Evolutionary conservation across 2,329 filamentous ascomycete genomes (phyloP), one percentile per base, ranked within the genome.

Genomic region (Iodosphaeria phyllophila): DNA sequence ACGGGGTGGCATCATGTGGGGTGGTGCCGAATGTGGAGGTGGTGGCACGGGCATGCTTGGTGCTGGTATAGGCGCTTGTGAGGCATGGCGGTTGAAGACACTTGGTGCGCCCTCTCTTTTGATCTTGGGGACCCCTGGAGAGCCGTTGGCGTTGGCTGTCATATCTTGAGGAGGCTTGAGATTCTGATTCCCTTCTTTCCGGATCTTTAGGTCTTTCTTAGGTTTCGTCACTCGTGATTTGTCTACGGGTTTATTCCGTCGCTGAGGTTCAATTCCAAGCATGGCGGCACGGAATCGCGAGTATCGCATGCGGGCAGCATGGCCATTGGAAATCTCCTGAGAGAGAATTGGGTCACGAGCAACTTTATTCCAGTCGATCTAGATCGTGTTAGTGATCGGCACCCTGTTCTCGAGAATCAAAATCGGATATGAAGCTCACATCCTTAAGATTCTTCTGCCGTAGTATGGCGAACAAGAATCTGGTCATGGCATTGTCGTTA

Each of bases 301-400:
- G 41, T 58, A 70, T 27, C 64, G 53, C 64, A 70, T 70, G 23
- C 64, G 58, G 16, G 64, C 64, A 16, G 64, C 64, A 41, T 70
- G 64, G 22, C 64, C 64, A 37, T 69, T 70, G 32, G 60, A 56
- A 30, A 69, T 68, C 35, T 56, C 50, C 24, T 65, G 52, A 13
- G 55, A 33, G 7, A 70, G 51, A 23, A 64, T 52, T 12, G 63
- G 60, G 30, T 67, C 59, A 18, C 51, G 42, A 26, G 64, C 64
- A 22, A 70, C 64, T 38, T 54, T 44, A 31, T 60, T 59, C 64
- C 64, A 70, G 40, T 70, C 59, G 37, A 70, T 65, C 64, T 70
- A 27, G 18, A 15, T 6, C 5, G 21, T 5, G 23, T 42, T 24
- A 44, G 36, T 20, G 8, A 19, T 19, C 18, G 8, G 8, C 18